Conservation (phyloP, 108 stramenopile species). For the Stephanodiscus minutulus region DNA sequence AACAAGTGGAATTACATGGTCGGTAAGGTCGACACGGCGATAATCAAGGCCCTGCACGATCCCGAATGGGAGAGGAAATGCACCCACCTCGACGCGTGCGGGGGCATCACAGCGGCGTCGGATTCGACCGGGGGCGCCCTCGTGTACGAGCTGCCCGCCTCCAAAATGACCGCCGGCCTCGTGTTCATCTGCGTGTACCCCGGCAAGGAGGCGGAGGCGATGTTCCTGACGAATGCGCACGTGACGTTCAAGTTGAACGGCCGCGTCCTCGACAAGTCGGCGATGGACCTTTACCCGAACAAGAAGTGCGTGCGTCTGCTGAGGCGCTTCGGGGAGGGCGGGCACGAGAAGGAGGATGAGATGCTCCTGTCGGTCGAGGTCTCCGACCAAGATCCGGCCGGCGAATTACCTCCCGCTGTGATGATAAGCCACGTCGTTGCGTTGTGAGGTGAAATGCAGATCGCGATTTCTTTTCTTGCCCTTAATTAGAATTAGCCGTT, state of each 20-base stretch:
- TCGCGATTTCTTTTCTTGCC: no score
- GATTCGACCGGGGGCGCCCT: constrained; percentile 26
- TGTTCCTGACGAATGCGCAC: constrained; percentile 41
- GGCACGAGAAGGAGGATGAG: constrained; percentile 31
- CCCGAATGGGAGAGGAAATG: constrained; percentile 50
- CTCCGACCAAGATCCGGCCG: constrained; percentile 1
- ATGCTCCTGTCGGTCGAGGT: constrained; percentile 40
- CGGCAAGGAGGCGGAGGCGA: constrained; percentile 45
- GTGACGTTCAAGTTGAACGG: constrained; percentile 36
- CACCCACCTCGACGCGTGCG: constrained; percentile 49
- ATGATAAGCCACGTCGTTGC: constrained; percentile 44
- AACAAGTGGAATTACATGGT: constrained; percentile 44
- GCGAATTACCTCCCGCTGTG: constrained; percentile 7
- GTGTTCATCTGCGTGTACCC: constrained; percentile 50
- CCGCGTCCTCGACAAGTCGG: constrained; percentile 30
- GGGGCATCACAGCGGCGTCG: constrained; percentile 39
- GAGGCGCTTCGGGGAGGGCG: constrained; percentile 24
- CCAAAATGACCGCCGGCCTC: constrained; percentile 44
- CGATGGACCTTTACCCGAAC: constrained; percentile 40
- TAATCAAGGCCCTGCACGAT: constrained; percentile 42
- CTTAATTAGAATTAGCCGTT: no score
- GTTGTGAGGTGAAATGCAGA: constrained; percentile 8
- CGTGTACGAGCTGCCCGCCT: constrained; percentile 40
- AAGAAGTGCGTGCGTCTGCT: constrained; percentile 36
- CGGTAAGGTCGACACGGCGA: constrained; percentile 42